These are phyloP conservation scores for Cronartium ribicola DNA, from an alignment of 1,284 basidiomycete species.

Conservation along the genomic window DNA sequence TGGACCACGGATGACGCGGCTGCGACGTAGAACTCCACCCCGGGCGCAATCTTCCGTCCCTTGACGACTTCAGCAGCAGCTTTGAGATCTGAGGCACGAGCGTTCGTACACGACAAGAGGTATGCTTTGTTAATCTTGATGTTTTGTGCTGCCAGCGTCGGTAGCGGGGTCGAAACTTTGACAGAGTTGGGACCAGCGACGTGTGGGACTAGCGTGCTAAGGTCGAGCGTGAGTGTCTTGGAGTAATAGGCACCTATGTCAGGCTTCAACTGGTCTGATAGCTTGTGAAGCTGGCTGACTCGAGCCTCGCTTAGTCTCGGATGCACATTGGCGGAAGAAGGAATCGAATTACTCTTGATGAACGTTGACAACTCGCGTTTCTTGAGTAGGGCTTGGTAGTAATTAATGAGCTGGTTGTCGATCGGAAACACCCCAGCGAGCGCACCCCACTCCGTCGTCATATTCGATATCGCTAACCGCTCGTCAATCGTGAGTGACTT, in stretches of 20 bases:
- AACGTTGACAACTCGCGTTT: constrained; percentile 78
- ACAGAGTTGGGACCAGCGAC: constrained; percentile 97
- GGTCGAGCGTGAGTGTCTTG: constrained; percentile 83
- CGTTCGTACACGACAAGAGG: constrained; percentile 97
- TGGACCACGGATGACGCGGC: constrained; percentile 90
- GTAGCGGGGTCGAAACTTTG: constrained; percentile 87
- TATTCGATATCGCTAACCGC: constrained; percentile 89
- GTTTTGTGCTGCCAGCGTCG: constrained; percentile 66
- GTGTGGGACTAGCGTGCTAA: constrained; percentile 88
- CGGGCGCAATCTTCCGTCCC: constrained; percentile 75
- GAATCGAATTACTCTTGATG: constrained; percentile 56
- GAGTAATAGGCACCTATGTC: constrained; percentile 79
- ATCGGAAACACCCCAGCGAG: constrained; percentile 93
- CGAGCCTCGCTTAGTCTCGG: constrained; percentile 76
- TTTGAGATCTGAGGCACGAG: constrained; percentile 87
- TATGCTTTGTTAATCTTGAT: constrained; percentile 96
- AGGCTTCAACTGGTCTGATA: constrained; percentile 61
- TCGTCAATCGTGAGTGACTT: constrained; percentile 77
- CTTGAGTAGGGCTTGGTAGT: constrained; percentile 78
- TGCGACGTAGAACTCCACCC: constrained; percentile 96
- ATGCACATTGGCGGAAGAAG: constrained; percentile 64
- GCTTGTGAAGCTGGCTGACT: constrained; percentile 61
- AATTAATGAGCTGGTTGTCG: constrained; percentile 72
- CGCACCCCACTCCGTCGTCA: constrained; percentile 99
- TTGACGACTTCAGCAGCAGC: constrained; percentile 83